Evolutionary conservation across 345 rosid species (phyloP).

Genomic region (Carallia pectinifolia): DNA sequence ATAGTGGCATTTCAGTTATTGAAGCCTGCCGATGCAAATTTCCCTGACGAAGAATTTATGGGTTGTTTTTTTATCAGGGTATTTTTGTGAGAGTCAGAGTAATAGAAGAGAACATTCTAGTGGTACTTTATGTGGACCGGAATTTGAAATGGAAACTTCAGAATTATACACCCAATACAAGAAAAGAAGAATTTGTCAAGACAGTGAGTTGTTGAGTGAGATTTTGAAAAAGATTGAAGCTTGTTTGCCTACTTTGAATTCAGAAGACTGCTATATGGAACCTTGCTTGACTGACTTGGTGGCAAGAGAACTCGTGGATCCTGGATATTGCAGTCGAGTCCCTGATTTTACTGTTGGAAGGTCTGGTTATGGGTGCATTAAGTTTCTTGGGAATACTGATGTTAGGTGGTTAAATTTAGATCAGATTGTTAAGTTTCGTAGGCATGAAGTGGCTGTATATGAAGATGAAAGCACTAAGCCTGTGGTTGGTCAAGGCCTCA

Average conservation of each 20-base stretch:
- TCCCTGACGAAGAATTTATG: background rate
- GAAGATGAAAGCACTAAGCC: constrained; percentile 80
- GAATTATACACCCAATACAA: constrained; percentile 29
- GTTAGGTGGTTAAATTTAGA: constrained; percentile 67
- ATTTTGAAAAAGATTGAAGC: constrained; percentile 31
- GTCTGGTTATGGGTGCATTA: constrained; percentile 70
- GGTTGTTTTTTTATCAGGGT: constrained; percentile 19
- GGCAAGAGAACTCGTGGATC: constrained; percentile 44
- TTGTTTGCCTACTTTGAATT: constrained; percentile 50
- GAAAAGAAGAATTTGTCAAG: constrained; percentile 46
- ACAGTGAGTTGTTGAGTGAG: constrained; percentile 16
- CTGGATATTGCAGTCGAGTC: constrained; percentile 70
- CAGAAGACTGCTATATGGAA: constrained; percentile 58
- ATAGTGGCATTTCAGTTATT: background rate
- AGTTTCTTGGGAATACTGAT: constrained; percentile 75
- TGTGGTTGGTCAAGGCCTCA: constrained; percentile 69
- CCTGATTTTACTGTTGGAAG: constrained; percentile 74
- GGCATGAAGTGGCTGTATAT: constrained; percentile 74
- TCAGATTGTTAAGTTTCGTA: constrained; percentile 61
- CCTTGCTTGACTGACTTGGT: constrained; percentile 66
- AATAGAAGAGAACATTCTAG: background rate
- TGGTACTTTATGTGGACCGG: constrained; percentile 15
- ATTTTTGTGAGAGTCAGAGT: constrained; percentile 12
- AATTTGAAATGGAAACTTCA: constrained; percentile 20
- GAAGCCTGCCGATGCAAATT: background rate